These are phyloP conservation scores for Urtica urens DNA, from an alignment of 306 rosid species.

Conservation along the genomic window DNA sequence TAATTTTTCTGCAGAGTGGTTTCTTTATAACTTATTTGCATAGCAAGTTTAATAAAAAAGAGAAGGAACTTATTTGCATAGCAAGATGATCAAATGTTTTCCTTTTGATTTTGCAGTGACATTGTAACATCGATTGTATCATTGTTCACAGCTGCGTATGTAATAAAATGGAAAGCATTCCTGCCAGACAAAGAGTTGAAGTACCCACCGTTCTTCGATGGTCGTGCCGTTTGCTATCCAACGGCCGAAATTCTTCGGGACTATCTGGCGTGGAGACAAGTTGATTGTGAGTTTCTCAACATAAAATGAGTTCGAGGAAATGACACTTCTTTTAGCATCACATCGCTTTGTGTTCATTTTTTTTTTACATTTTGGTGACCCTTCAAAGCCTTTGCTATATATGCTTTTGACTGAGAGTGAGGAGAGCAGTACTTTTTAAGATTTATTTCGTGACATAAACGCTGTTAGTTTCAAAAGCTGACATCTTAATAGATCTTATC, in stretches of 20 bases:
- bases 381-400: too few species aligned
- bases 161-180: constrained; percentile 52
- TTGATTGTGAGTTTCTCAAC: constrained; percentile 52
- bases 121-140: constrained; percentile 50
- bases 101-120: constrained; percentile 29
- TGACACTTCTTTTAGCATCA: too few species aligned
- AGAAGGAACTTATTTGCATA: not conserved
- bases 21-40: not conserved
- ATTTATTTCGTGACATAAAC: too few species aligned
- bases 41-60: not conserved
- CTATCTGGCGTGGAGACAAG: constrained; percentile 87
- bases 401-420: too few species aligned
- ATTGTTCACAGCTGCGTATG: constrained; percentile 54
- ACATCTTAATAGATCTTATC: too few species aligned
- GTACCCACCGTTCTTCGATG: constrained; percentile 65
- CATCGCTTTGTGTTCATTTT: too few species aligned
- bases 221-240: constrained; percentile 79
- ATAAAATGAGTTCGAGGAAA: too few species aligned
- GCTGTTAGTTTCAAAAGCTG: too few species aligned
- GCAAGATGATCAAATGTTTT: not conserved
- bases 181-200: constrained; percentile 39
- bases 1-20: not conserved
- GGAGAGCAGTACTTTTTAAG: too few species aligned
- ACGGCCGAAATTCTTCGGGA: constrained; percentile 55
- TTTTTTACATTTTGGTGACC: too few species aligned